Conservation (phyloP, 2,329 filamentous ascomycete genomes). For the Chaetomiaceae sp. region DNA sequence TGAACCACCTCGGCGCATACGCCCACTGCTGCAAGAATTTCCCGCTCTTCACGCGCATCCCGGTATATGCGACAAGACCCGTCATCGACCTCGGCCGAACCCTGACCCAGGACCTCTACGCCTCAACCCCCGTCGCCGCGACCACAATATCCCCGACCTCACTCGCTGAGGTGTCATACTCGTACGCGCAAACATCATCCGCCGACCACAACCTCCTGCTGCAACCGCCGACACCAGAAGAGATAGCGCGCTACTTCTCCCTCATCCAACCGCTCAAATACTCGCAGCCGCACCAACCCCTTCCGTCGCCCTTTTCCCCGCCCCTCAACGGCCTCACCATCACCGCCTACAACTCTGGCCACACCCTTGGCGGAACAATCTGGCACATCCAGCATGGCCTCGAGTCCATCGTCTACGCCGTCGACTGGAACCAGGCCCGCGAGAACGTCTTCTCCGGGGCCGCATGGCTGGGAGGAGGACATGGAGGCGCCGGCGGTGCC, state of each 20-base stretch:
- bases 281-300: slow-evolving; percentile 89
- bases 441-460: slow-evolving; percentile 93
- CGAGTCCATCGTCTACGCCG: slow-evolving; percentile 94
- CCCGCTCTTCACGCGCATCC: slow-evolving; percentile 84
- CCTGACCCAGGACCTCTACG: slow-evolving; percentile 85
- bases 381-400: slow-evolving; percentile 98
- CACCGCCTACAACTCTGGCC: slow-evolving; percentile 93
- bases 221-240: slow-evolving; percentile 72
- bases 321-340: slow-evolving; percentile 88
- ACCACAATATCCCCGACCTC: slow-evolving; percentile 72
- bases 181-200: slow-evolving; percentile 48
- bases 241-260: slow-evolving; percentile 89
- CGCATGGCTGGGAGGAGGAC: slow-evolving; percentile 78
- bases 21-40: slow-evolving; percentile 97
- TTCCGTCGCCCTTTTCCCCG: slow-evolving; percentile 81
- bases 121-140: slow-evolving; percentile 80
- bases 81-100: slow-evolving; percentile 91
- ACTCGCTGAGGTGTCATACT: slow-evolving; percentile 61
- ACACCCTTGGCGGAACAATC: slow-evolving; percentile 93
- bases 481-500: slow-evolving; percentile 66
- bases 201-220: slow-evolving; percentile 53
- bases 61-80: slow-evolving; percentile 88
- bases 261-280: slow-evolving; percentile 92
- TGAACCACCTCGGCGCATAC: slow-evolving; percentile 86
- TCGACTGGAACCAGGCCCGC: slow-evolving; percentile 97